Conservation (phyloP, 805 yeast species). For the Metschnikowia chrysomelidarum region DNA sequence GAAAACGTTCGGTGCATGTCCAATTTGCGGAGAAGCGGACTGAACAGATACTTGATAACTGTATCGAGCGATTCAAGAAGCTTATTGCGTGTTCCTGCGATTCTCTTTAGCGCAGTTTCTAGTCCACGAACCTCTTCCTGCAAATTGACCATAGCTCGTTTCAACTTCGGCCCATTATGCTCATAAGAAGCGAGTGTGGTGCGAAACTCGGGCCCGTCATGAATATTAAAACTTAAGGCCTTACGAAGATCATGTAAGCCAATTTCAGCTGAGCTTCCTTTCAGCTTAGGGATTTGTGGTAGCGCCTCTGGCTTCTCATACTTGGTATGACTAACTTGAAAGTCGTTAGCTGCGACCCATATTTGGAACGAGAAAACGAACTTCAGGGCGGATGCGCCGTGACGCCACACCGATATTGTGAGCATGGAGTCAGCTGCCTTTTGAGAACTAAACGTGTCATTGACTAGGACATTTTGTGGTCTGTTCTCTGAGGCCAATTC, state of each 20-base stretch:
- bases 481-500: slow-evolving; percentile 27
- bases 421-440: slow-evolving; percentile 4
- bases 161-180: slow-evolving; percentile 27
- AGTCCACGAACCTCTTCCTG: slow-evolving; percentile 33
- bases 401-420: slow-evolving; percentile 16
- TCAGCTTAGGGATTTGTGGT: neutral
- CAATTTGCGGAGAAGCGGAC: slow-evolving; percentile 22
- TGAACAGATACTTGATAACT: slow-evolving; percentile 26
- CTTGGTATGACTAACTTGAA: slow-evolving; percentile 5
- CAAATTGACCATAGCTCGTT: slow-evolving; percentile 22
- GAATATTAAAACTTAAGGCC: slow-evolving; percentile 34
- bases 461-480: slow-evolving; percentile 15
- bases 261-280: slow-evolving; percentile 5
- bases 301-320: slow-evolving; percentile 3
- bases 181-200: slow-evolving; percentile 33
- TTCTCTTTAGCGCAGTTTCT: slow-evolving; percentile 26
- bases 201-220: slow-evolving; percentile 46
- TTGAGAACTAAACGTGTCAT: slow-evolving; percentile 12
- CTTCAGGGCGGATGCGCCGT: slow-evolving; percentile 1
- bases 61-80: slow-evolving; percentile 25
- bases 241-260: slow-evolving; percentile 19
- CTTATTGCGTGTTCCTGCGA: slow-evolving; percentile 19
- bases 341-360: too few relatives aligned
- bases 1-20: slow-evolving; percentile 28
- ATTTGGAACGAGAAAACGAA: slow-evolving; percentile 7